Evolutionary conservation across 2,329 filamentous ascomycete species (phyloP).

Genomic region (Rutstroemia sp.): DNA sequence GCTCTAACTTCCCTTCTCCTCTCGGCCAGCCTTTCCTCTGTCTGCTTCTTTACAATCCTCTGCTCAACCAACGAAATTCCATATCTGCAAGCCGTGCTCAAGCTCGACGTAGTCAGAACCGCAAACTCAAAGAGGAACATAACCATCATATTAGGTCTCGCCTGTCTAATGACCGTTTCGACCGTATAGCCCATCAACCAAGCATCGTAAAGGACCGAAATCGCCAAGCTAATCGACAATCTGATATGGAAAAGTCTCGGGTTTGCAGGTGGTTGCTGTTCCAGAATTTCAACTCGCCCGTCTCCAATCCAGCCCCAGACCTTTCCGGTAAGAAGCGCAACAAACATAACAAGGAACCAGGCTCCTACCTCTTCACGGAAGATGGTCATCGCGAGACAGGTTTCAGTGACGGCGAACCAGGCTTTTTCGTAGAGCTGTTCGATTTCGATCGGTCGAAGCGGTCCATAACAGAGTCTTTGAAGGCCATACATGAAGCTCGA

Average conservation of each 20-base stretch:
- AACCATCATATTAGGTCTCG: conserved; percentile 97
- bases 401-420: conserved; percentile 98
- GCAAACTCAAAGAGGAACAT: conserved; percentile 99
- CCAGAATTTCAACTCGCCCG: conserved; percentile 84
- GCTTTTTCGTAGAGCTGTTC: conserved; percentile 96
- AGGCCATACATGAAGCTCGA: conserved; percentile 77
- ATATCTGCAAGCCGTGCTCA: conserved; percentile 75
- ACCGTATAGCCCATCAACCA: conserved; percentile 77
- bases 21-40: conserved; percentile 58
- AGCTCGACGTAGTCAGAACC: conserved; percentile 71
- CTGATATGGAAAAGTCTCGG: conserved; percentile 81
- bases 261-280: conserved; percentile 90
- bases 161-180: conserved; percentile 75
- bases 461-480: conserved; percentile 84
- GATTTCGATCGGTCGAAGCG: conserved; percentile 84
- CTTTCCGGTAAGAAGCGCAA: conserved; percentile 83
- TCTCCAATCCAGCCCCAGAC: conserved; percentile 99
- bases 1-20: conserved; percentile 61
- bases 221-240: conserved; percentile 66
- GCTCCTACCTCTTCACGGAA: conserved; percentile 92
- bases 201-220: conserved; percentile 74
- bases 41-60: conserved; percentile 67
- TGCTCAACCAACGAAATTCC: conserved; percentile 70
- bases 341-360: conserved; percentile 96
- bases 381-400: conserved; percentile 94